phyloP scores from a whole-genome alignment of 352 stramenopile species.

The Phytopythium helicoides region DNA sequence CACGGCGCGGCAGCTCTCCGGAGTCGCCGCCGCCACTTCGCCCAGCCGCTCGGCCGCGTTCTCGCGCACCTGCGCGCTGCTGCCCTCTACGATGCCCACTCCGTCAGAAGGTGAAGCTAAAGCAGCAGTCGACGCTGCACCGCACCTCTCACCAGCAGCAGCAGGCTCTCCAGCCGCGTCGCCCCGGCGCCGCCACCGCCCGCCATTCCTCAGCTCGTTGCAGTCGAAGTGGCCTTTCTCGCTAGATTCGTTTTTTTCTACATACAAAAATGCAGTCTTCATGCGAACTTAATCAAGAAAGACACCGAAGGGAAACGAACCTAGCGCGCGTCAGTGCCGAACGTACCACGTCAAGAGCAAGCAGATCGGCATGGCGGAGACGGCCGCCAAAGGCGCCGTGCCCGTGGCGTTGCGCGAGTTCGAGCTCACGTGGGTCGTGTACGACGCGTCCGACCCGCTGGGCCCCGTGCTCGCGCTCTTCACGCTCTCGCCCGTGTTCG shows the following conservation, averaged over 20 bases:
- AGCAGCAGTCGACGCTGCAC: neutral
- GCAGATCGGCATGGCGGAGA: conserved; percentile 6
- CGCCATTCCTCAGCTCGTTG: no score
- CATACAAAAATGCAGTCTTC: no score
- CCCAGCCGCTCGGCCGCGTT: conserved; percentile 76
- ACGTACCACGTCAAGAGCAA: neutral
- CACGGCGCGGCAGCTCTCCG: conserved; percentile 48
- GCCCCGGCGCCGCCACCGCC: conserved; percentile 25
- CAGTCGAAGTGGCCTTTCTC: no score
- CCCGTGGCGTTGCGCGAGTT: conserved; percentile 51
- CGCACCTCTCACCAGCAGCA: conserved; percentile 66
- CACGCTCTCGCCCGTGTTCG: conserved; percentile 73
- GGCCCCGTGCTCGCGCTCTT: conserved; percentile 66
- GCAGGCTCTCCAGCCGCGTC: conserved; percentile 77
- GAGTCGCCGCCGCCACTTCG: conserved; percentile 45
- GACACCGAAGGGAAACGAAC: no score
- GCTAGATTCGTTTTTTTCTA: no score
- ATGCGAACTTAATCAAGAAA: no score
- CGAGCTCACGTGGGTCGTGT: conserved; percentile 84
- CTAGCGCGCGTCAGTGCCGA: conserved; percentile 1
- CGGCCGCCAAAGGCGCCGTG: neutral
- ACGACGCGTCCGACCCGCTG: conserved; percentile 68
- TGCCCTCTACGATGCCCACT: conserved; percentile 45
- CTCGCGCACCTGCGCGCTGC: conserved; percentile 55
- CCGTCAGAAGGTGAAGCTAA: neutral